Base-by-base conservation (phyloP, 768 basidiomycete genomes). In the Lactarius tabidus region DNA sequence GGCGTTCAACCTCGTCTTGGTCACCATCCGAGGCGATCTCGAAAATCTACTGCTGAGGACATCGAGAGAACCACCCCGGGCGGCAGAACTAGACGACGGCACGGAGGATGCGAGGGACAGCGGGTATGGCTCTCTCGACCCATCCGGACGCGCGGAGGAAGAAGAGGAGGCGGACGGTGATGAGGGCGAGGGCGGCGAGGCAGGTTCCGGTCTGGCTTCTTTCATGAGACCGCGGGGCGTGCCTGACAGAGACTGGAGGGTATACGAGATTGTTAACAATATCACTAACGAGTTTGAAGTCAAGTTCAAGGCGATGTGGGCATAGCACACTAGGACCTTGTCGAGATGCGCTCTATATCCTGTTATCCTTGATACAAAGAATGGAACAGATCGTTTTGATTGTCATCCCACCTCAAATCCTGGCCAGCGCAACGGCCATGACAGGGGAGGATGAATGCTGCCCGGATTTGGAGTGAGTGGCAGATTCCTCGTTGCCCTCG, bases 271-370 rank as follows among this genome's bases (percentile, higher is more conserved):
- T 15, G 76, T 86, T 9, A 69, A 76, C 31, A 77, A 66, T 3
- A 77, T 79, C 26, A 75, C 75, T 52, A 71, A 70, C 10, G 83
- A 87, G 67, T 88, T 89, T 61, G 74, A 82, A 10, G 79, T 75
- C 63, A 88, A 88, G 72, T 89, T 82, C 75, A 81, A 74, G 67
- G 82, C 79, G 9, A 88, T 86, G 76, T 87, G 86, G 87, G 43
- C 68, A 26, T 62, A 60, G 14, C 33, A 33, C 33, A 8, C 33
- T 8, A 33, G 33, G 33, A 33, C 33, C 33, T 33, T 8, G 33
- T 33, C 33, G 8, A 4, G 33, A 33, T 33, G 33, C 33, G 33
- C 33, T 4, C 33, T 33, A 33, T 33, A 33, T 33, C 4, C 33
- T 33, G 33, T 33, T 33, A 26, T 33, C n/a, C 3, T 33, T 33